Evolutionary conservation across 352 stramenopile genomes (phyloP).

Genomic region (Globisporangium abappressorium): DNA sequence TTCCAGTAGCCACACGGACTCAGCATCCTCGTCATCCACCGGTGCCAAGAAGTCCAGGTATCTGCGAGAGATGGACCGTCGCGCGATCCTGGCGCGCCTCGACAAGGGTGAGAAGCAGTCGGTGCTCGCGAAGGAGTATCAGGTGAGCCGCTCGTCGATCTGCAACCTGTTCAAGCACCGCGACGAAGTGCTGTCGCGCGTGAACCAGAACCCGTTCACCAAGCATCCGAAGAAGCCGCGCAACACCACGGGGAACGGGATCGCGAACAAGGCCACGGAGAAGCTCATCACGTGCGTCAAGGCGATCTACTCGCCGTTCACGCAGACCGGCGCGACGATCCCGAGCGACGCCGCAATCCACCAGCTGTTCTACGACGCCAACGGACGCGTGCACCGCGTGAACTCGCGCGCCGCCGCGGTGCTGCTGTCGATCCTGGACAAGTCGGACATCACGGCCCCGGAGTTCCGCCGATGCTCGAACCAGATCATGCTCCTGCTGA

Average conservation of each 20-base stretch:
- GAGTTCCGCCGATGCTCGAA: constrained; percentile 29
- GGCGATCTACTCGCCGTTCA: constrained; percentile 19
- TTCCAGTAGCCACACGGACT: neutral
- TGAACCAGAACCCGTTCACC: constrained; percentile 38
- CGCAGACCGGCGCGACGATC: neutral
- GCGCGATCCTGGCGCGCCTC: constrained; percentile 36
- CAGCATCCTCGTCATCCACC: neutral
- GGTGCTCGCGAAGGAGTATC: constrained; percentile 53
- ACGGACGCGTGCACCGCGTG: constrained; percentile 16
- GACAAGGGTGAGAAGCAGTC: constrained; percentile 43
- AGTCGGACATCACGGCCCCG: constrained; percentile 10
- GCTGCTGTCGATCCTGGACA: constrained; percentile 22
- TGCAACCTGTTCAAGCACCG: constrained; percentile 60
- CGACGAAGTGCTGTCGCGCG: constrained; percentile 32
- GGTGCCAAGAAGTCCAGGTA: constrained; percentile 32
- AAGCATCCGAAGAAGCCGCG: constrained; percentile 38
- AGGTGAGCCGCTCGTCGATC: constrained; percentile 53
- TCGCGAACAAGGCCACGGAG: constrained; percentile 8
- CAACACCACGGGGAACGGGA: neutral
- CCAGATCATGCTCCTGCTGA: constrained; percentile 31
- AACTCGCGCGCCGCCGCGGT: constrained; percentile 16
- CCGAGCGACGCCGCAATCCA: neutral
- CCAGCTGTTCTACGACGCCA: neutral
- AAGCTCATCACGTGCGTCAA: constrained; percentile 21
- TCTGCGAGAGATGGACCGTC: constrained; percentile 53